Base-by-base conservation (phyloP, 805 yeast species). In the Diddensiella transvaalensis region DNA sequence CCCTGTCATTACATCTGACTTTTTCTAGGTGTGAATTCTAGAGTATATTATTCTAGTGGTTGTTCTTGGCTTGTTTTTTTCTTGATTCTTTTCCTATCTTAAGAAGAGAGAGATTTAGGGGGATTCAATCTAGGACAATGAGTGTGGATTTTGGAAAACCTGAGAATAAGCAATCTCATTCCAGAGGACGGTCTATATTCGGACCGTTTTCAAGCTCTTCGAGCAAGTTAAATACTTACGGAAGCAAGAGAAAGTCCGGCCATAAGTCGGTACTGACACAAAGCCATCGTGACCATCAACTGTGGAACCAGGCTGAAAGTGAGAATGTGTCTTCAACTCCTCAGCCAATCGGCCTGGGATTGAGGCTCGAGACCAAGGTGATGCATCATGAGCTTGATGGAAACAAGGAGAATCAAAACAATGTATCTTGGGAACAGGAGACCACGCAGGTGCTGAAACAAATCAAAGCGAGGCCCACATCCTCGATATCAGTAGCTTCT, bases 401-500 rank as follows among this genome's bases (percentile, higher is more conserved):
- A 8, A 22, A 38, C 8, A 43, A 43, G 22, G 47, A 50, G 29
- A 52, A 50, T 23, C 45, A 50, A 22, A 47, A 52, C 18, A 22
- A 44, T 10, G 30, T 47, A 2, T 17, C 46, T 18, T 53, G 57
- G 57, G 55, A 53, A 35, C 22, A 43, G 15, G 57, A 53, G 23
- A 53, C 56, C 5, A 53, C 54, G 11, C 50, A 53, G 32, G 46
- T 46, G 10, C 47, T 53, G 29, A 47, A 49, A 22, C 42, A 53
- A 39, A 44, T 50, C n/a, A 24, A 19, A 18, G 22, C 46, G 3
- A 46, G 53, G 8, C 53, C 53, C 24, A 32, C 39, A 10, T 50
- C 53, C 17, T 41, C 42, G 35, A 21, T n/a, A 18, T 47, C 51
- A 8, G 22, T 30, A 8, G 21, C 32, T 18, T 18, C 38, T 4